A percentile compares a stretch with the other conserved stretches of the same genome.
These are phyloP conservation scores for Geotrichum candidum DNA, from an alignment of 1,139 yeast genomes.

Conservation along the genomic window DNA sequence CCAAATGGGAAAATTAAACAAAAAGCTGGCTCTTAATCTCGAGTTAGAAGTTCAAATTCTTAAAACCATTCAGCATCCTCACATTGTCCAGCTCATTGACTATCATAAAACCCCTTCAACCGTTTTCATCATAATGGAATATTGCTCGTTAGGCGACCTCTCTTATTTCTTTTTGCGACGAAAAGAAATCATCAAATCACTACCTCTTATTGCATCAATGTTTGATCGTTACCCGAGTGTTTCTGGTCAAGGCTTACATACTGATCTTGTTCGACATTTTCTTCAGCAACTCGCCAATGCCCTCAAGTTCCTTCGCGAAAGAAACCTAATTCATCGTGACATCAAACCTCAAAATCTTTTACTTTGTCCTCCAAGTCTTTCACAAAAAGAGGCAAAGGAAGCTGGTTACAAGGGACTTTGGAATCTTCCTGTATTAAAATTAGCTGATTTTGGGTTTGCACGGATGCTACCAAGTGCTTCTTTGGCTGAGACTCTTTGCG, in stretches of 20 bases:
- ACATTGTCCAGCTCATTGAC: conserved; percentile 79
- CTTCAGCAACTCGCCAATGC: conserved; percentile 84
- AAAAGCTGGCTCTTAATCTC: conserved; percentile 79
- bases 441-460: conserved; percentile 98
- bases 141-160: conserved; percentile 90
- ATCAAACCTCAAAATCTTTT: conserved; percentile 89
- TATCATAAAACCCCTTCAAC: conserved; percentile 73
- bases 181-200: conserved; percentile 62
- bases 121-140: conserved; percentile 93
- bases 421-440: conserved; percentile 83
- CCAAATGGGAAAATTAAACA: conserved; percentile 72
- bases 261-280: conserved; percentile 73
- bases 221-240: conserved; percentile 82
- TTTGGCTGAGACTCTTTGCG: conserved; percentile 94
- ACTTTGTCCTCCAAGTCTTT: conserved; percentile 67
- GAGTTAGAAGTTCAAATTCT: conserved; percentile 86
- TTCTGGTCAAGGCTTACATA: conserved; percentile 65
- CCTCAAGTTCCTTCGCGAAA: conserved; percentile 68
- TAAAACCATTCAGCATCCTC: conserved; percentile 85
- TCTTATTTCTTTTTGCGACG: conserved; percentile 78
- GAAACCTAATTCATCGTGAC: conserved; percentile 86
- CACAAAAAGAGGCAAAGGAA: conserved; percentile 52
- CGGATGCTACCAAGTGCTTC: conserved; percentile 86
- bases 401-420: conserved; percentile 67
- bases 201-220: conserved; percentile 72